A percentile compares a stretch with the other conserved stretches of the same genome.
These are phyloP conservation scores for Suhomyces sp. DNA, from an alignment of 805 yeast species.

Conservation along the genomic window DNA sequence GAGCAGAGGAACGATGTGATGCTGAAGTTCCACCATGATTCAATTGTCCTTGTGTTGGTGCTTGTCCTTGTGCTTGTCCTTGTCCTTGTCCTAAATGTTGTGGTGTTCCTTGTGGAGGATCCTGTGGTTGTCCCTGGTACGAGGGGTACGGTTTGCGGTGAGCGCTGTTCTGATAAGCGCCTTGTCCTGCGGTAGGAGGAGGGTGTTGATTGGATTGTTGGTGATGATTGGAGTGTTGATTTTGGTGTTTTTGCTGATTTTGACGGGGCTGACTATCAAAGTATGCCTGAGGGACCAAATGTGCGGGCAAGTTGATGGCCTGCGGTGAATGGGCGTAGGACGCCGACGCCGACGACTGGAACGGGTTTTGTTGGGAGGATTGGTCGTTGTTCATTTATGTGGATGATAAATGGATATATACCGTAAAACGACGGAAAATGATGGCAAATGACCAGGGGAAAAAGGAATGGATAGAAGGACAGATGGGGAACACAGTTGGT, in stretches of 20 bases:
- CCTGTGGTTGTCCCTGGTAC: slow-evolving; percentile 6
- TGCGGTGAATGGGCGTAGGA: slow-evolving; percentile 4
- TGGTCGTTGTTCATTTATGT: no score
- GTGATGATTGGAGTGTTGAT: slow-evolving; percentile 8
- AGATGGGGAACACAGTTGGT: no score
- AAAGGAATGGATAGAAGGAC: no score
- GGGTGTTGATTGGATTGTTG: slow-evolving; percentile 13
- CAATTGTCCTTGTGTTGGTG: no score
- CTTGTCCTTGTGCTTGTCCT: no score
- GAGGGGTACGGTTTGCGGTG: slow-evolving; percentile 3
- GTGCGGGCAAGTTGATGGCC: slow-evolving; percentile 16
- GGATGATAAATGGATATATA: no score
- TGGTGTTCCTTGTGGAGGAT: slow-evolving; percentile 8
- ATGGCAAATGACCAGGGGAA: no score
- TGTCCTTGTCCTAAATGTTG: no score
- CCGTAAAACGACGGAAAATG: no score
- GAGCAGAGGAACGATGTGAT: slow-evolving; percentile 2
- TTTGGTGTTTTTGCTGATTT: slow-evolving; percentile 3
- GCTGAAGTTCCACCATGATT: no score
- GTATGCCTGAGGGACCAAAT: slow-evolving; percentile 16
- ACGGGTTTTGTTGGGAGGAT: no score
- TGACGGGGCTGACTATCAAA: slow-evolving; percentile 6
- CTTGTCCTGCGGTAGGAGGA: slow-evolving; percentile 8
- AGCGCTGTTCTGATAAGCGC: slow-evolving; percentile 5
- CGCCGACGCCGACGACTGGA: no score